Evolutionary conservation across 371 early-diverging fungal genomes (phyloP).

Genomic region (Coemansia sp.): DNA sequence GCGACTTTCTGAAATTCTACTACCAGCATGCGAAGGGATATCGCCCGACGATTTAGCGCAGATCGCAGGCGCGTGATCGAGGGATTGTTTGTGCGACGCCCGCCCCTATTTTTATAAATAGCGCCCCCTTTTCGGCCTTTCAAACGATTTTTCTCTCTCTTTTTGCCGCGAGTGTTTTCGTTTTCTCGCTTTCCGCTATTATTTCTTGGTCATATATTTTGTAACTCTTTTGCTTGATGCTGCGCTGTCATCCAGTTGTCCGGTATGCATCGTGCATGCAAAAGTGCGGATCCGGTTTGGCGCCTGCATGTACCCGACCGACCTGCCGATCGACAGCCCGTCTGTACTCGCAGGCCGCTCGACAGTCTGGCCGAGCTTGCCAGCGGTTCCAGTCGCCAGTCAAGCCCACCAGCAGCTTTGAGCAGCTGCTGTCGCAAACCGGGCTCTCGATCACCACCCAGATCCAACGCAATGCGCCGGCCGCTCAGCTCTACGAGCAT

Average conservation of each 20-base stretch:
- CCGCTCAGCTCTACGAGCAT: slow-evolving; percentile 90
- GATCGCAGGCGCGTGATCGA: background rate
- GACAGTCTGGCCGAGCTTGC: background rate
- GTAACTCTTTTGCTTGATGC: background rate
- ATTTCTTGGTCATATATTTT: background rate
- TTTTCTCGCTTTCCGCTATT: too few species aligned
- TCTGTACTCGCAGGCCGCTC: slow-evolving; percentile 4
- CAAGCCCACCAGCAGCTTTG: background rate
- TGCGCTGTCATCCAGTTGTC: background rate
- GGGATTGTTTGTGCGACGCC: background rate
- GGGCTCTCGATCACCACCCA: slow-evolving; percentile 20
- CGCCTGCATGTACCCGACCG: background rate
- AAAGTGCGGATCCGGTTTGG: background rate
- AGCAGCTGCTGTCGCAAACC: slow-evolving; percentile 1
- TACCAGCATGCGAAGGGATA: slow-evolving; percentile 53
- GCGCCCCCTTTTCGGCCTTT: background rate
- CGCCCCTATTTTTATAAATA: background rate
- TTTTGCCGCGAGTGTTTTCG: background rate
- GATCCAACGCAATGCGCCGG: slow-evolving; percentile 60
- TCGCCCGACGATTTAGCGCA: slow-evolving; percentile 4
- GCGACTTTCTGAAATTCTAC: slow-evolving; percentile 77
- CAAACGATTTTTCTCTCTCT: background rate
- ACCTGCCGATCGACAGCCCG: background rate
- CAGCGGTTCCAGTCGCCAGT: background rate
- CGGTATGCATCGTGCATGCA: background rate